phyloP scores from a whole-genome alignment of 2,329 filamentous ascomycete species.

The Trichoderma semiorbis region DNA sequence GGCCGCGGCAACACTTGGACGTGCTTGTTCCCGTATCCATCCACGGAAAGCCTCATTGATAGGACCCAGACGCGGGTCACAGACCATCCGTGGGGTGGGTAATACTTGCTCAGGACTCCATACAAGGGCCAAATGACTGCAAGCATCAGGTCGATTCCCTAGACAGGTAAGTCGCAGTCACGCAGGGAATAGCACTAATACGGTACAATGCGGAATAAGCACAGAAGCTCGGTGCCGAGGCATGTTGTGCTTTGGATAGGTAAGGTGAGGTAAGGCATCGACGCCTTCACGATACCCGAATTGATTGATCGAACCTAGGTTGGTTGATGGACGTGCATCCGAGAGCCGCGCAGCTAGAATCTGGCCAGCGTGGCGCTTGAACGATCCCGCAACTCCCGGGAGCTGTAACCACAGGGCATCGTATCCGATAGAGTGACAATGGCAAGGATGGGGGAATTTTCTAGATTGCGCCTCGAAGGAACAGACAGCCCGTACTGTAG shows the following conservation, averaged over 20 bases:
- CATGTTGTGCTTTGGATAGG: neutral
- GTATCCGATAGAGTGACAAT: neutral
- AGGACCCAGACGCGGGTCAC: neutral
- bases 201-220: neutral
- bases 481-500: neutral
- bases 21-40: neutral
- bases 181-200: neutral
- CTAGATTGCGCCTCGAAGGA: slow-evolving; percentile 15
- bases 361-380: neutral
- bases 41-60: neutral
- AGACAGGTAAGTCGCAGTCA: neutral
- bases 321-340: neutral
- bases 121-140: neutral
- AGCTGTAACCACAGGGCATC: neutral
- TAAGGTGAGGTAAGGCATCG: neutral
- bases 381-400: neutral
- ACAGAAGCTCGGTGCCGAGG: neutral
- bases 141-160: neutral
- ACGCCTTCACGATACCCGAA: neutral
- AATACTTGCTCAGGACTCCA: neutral
- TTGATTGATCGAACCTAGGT: neutral
- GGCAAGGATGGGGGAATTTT: slow-evolving; percentile 5
- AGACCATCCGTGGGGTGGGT: neutral
- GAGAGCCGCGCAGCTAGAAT: neutral
- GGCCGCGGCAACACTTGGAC: neutral